Base-by-base conservation (phyloP, 768 basidiomycete genomes). In the Kwoniella dendrophila region DNA sequence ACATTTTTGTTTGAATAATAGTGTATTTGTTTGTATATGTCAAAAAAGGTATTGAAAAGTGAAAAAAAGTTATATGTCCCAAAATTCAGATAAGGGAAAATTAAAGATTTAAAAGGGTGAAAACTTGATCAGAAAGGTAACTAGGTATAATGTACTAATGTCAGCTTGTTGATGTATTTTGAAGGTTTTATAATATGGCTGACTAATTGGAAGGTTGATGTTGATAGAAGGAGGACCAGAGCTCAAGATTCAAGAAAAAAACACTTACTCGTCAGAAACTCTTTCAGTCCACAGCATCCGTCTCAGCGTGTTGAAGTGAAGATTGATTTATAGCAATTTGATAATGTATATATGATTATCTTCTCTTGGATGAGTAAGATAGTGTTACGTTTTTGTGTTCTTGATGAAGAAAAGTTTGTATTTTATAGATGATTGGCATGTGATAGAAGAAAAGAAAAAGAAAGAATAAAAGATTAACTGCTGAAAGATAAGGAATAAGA, bases 231-330 rank as follows among this genome's bases (percentile, higher is more conserved):
- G 36, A 18, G 8, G 36, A 38, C 36, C 36, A 38, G 36, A 8
- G 18, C 8, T 8, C 36, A 38, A 18, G 12, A 7, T 10, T 14
- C 6, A 10, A 43, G 34, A 55, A 7, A 18, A 49, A 43, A 36
- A 20, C 36, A 70, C 76, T 68, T 57, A 78, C 76, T 78, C 76
- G 76, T 78, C 76, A 66, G 76, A 78, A 56, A 66, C 71, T 50
- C 76, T 69, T 72, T 76, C 68, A 33, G 66, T 62, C 74, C 74
- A 78, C 53, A 78, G 69, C 74, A 78, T 75, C 56, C 49, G 49
- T n/a, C n/a, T n/a, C n/a, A n/a, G n/a, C n/a, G n/a, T n/a, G n/a
- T n/a, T n/a, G n/a, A n/a, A n/a, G n/a, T n/a, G n/a, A n/a, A n/a
- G n/a, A n/a, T n/a, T n/a, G n/a, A n/a, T n/a, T n/a, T n/a, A n/a